Base-by-base conservation (phyloP, 2,329 filamentous ascomycete genomes). In the Colletotrichum graminicola region DNA sequence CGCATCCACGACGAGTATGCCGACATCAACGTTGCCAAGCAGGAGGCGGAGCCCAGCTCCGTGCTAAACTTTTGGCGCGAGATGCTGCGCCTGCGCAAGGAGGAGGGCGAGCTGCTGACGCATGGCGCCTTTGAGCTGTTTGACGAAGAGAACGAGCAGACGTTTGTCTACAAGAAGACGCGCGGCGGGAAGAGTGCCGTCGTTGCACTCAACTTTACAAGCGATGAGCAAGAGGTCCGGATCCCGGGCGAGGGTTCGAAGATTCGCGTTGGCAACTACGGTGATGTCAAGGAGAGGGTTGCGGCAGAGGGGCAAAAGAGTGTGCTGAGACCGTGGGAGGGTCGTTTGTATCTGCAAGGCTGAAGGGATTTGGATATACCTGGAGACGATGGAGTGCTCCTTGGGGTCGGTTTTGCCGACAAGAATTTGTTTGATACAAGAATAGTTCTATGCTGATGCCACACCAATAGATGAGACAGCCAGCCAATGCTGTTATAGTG, bases 61-160 rank as follows among this genome's bases (percentile, higher is more conserved):
- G 87, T 91, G 3, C 82, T 90, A 62, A 82, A 85, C 49, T 92
- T 91, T 79, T 93, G 90, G 89, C 87, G 86, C 78, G 78, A 81
- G 56, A 84, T 86, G 74, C 80, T 92, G 52, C 76, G 75, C 65
- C 80, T 89, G 55, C 83, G 91, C 56, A 90, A 89, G 78, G 79
- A 85, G 73, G 82, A 90, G 75, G 83, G 83, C 21, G 85, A 89
- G 54, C 78, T 90, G 11, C 88, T 93, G 67, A 86, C 91, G 1
- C 87, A 91, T 74, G 91, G 91, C 7, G 80, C 84, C 26, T 92
- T 89, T 77, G 79, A 87, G 56, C 78, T 86, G 11, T 79, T 88
- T 45, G 87, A 88, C 60, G 76, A 82, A 23, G 82, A 84, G n/a
- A 80, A 84, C 55, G 79, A 84, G 68, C 67, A 80, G 65, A 83